Evolutionary conservation across 208 protist genomes (phyloP).

Genomic region (Crithidia expoeki): DNA sequence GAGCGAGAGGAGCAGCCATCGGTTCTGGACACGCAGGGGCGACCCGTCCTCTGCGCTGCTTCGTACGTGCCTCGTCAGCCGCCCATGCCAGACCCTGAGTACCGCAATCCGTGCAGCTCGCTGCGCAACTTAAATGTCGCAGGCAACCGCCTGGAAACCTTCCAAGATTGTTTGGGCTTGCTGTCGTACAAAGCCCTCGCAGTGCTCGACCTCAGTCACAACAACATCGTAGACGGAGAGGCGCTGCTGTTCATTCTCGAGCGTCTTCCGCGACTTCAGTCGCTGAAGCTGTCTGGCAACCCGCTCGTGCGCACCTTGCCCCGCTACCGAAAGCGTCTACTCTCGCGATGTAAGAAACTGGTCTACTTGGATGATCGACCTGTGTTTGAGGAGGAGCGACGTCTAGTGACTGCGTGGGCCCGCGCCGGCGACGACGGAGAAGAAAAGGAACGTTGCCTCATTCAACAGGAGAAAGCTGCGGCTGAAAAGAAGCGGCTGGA

Average conservation of each 20-base stretch:
- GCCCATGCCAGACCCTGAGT: conserved; percentile 29
- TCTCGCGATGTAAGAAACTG: conserved; percentile 65
- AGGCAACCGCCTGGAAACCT: conserved; percentile 73
- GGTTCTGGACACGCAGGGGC: neutral
- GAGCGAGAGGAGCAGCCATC: conserved; percentile 24
- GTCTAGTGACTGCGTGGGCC: conserved; percentile 86
- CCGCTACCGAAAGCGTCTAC: conserved; percentile 88
- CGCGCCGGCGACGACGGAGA: conserved; percentile 80
- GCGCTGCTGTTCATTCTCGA: conserved; percentile 85
- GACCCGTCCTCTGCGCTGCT: neutral
- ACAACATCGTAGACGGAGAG: conserved; percentile 84
- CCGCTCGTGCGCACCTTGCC: conserved; percentile 78
- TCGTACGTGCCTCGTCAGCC: conserved; percentile 15
- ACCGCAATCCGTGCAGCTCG: conserved; percentile 73
- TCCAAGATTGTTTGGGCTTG: conserved; percentile 64
- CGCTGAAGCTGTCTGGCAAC: conserved; percentile 92
- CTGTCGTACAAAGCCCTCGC: conserved; percentile 73
- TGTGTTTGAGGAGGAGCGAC: conserved; percentile 89
- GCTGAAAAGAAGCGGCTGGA: conserved; percentile 76
- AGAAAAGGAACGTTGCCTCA: conserved; percentile 51
- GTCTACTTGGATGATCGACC: conserved; percentile 93
- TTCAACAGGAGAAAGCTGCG: conserved; percentile 38
- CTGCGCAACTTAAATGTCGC: conserved; percentile 83
- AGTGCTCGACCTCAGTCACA: conserved; percentile 92
- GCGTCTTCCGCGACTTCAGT: conserved; percentile 71